phyloP scores from a whole-genome alignment of 441 rosid genomes.

The Gossypium schwendimanii region DNA sequence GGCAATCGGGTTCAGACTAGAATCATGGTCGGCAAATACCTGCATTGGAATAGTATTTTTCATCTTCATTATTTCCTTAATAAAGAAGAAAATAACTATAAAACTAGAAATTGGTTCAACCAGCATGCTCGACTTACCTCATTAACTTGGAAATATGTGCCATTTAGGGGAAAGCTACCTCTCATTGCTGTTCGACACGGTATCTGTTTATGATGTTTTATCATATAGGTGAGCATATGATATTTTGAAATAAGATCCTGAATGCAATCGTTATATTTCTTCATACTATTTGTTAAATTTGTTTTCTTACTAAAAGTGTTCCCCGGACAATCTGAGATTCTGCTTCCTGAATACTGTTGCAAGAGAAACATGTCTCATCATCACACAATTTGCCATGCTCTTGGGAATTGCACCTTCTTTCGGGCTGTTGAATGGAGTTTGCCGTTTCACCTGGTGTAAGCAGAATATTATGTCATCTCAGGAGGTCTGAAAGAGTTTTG shows the following conservation, averaged over 20 bases:
- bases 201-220: slow-evolving; percentile 29
- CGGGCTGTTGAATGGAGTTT: slow-evolving; percentile 38
- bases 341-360: slow-evolving; percentile 44
- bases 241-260: not conserved
- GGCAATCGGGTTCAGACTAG: slow-evolving; percentile 43
- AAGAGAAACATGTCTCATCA: slow-evolving; percentile 40
- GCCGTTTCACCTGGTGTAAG: slow-evolving; percentile 46
- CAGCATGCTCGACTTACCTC: slow-evolving; percentile 29
- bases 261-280: not conserved
- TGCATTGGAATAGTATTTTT: slow-evolving; percentile 6
- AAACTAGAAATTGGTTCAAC: not conserved
- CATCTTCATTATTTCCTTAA: slow-evolving; percentile 5
- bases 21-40: slow-evolving; percentile 60
- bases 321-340: slow-evolving; percentile 51
- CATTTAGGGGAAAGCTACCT: slow-evolving; percentile 57
- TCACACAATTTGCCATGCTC: slow-evolving; percentile 31
- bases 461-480: not conserved
- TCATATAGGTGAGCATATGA: slow-evolving; percentile 5
- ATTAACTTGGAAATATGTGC: slow-evolving; percentile 60
- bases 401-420: slow-evolving; percentile 33
- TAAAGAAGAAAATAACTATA: not conserved
- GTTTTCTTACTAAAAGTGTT: slow-evolving; percentile 45
- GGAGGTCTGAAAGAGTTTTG: not conserved
- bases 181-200: slow-evolving; percentile 62
- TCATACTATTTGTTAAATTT: not conserved